Evolutionary conservation across 306 rosid species (phyloP).

Genomic region (Lupinus albus): DNA sequence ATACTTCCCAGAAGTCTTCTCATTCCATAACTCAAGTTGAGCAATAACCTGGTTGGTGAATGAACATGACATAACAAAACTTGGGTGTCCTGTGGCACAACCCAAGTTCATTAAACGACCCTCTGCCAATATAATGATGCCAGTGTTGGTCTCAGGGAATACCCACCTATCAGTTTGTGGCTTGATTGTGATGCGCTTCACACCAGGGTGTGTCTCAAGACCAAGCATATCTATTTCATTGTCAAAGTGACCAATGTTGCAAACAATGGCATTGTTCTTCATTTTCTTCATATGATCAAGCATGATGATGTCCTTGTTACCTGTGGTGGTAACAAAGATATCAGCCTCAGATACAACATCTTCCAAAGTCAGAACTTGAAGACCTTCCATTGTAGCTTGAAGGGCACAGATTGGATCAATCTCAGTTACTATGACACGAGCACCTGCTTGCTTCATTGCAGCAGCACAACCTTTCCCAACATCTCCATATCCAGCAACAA

Average conservation of each 20-base stretch:
- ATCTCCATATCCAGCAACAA: constrained; percentile 89
- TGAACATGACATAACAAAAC: constrained; percentile 98
- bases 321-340: constrained; percentile 91
- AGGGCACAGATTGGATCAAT: constrained; percentile 98
- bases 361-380: constrained; percentile 69
- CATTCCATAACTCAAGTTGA: constrained; percentile 93
- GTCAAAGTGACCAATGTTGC: constrained; percentile 99
- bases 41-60: constrained; percentile 98
- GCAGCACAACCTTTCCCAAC: constrained; percentile 99
- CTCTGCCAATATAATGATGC: constrained; percentile 85
- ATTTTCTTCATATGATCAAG: constrained; percentile 78
- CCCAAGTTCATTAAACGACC: constrained; percentile 98
- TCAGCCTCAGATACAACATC: constrained; percentile 71
- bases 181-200: constrained; percentile 83
- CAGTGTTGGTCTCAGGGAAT: constrained; percentile 72
- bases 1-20: constrained; percentile 72
- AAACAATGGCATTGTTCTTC: constrained; percentile 95
- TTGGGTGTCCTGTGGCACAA: constrained; percentile 98
- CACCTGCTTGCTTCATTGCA: constrained; percentile 90
- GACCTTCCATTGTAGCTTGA: constrained; percentile 94
- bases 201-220: constrained; percentile 81
- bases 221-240: constrained; percentile 87
- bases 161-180: constrained; percentile 99
- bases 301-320: constrained; percentile 98
- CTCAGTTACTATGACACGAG: constrained; percentile 89